Evolutionary conservation across 164 flowering plant genomes (phyloP).

Genomic region (Buxus sempervirens): DNA sequence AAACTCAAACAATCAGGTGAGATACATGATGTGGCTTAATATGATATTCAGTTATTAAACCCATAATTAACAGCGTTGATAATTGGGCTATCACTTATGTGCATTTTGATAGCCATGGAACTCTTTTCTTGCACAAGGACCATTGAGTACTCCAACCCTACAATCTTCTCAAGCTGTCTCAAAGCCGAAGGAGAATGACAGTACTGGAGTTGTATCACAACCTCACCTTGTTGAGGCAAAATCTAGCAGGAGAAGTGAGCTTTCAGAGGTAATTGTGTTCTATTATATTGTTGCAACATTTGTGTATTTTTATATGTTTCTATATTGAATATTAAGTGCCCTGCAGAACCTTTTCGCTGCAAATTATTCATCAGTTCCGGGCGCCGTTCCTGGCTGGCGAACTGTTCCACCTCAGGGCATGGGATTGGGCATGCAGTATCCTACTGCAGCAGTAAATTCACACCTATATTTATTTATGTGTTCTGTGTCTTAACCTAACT

Average conservation of each 20-base stretch:
- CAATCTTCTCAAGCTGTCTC: constrained; percentile 36
- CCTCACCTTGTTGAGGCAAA: constrained; percentile 37
- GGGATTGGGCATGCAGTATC: constrained; percentile 63
- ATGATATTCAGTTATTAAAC: background rate
- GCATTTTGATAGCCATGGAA: constrained; percentile 43
- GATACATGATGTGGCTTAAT: constrained; percentile 1
- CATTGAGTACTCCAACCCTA: constrained; percentile 19
- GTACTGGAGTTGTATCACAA: constrained; percentile 30
- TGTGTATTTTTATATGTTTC: background rate
- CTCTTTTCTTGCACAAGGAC: constrained; percentile 34
- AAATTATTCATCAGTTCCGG: constrained; percentile 40
- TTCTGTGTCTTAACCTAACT: background rate
- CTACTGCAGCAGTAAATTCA: constrained; percentile 44
- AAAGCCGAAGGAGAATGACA: constrained; percentile 18
- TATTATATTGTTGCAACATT: background rate
- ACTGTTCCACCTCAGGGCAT: constrained; percentile 50
- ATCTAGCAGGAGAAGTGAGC: constrained; percentile 55
- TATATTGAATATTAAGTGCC: constrained; percentile 1
- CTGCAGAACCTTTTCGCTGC: constrained; percentile 75
- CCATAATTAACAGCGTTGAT: background rate
- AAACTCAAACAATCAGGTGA: constrained; percentile 56
- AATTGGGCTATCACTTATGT: background rate
- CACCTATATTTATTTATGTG: background rate
- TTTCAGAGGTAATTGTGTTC: constrained; percentile 55
- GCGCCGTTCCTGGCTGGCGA: constrained; percentile 60